Evolutionary conservation across 2,329 filamentous ascomycete genomes (phyloP).

Genomic region (Cadophora sp.): DNA sequence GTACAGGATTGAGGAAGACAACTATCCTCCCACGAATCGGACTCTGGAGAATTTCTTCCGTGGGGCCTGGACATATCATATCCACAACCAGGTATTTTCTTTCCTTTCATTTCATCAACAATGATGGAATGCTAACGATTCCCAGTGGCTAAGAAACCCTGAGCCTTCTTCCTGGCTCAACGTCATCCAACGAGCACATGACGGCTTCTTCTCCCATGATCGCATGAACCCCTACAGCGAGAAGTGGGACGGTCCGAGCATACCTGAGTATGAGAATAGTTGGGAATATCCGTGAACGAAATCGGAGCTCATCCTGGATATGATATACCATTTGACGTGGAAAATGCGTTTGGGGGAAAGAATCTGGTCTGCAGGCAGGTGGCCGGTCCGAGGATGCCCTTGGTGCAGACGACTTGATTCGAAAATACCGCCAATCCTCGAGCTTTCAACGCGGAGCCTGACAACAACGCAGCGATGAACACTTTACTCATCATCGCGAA

Average conservation of each 20-base stretch:
- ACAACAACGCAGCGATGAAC: background rate
- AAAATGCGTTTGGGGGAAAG: background rate
- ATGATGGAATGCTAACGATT: constrained; percentile 19
- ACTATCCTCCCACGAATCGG: constrained; percentile 61
- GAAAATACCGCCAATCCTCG: background rate
- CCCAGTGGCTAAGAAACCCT: constrained; percentile 60
- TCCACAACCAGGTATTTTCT: constrained; percentile 59
- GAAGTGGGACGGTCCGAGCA: constrained; percentile 55
- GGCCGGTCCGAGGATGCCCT: background rate
- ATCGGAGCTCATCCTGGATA: background rate
- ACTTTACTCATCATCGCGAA: no score
- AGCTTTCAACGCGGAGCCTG: background rate
- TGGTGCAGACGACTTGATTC: background rate
- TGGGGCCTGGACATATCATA: constrained; percentile 62
- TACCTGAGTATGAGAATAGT: constrained; percentile 57
- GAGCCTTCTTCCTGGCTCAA: constrained; percentile 62
- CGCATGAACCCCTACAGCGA: constrained; percentile 60
- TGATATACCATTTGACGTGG: background rate
- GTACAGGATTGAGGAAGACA: constrained; percentile 56
- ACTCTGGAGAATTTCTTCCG: constrained; percentile 62
- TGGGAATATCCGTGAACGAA: constrained; percentile 54
- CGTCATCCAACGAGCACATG: constrained; percentile 58
- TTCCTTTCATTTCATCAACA: background rate
- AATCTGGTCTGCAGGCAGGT: constrained; percentile 12
- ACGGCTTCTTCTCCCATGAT: constrained; percentile 58